Conservation (phyloP, 1,284 basidiomycete species). For the Erythrobasidium hasegawianum region DNA sequence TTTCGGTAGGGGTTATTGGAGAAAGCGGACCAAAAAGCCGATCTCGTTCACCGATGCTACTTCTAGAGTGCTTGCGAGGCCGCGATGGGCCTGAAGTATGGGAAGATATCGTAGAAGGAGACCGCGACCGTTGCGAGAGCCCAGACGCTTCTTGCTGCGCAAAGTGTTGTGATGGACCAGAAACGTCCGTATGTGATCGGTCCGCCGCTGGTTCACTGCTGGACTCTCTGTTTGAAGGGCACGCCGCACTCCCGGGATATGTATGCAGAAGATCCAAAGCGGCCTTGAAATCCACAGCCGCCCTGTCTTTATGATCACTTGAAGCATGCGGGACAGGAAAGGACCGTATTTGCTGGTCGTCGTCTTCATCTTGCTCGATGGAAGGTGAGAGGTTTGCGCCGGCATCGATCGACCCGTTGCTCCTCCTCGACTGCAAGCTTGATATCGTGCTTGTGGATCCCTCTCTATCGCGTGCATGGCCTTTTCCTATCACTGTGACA, state of each 20-base stretch:
- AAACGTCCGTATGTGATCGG: no score
- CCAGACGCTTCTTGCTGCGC: background rate
- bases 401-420: background rate
- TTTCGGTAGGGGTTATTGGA: background rate
- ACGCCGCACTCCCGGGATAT: no score
- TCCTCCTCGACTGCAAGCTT: background rate
- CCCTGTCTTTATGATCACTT: background rate
- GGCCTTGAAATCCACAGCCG: no score
- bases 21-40: slow-evolving; percentile 1
- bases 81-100: background rate
- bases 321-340: slow-evolving; percentile 7
- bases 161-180: background rate
- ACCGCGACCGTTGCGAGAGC: background rate
- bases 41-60: background rate
- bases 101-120: background rate
- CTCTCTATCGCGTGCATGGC: slow-evolving; percentile 17
- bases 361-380: background rate
- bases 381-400: background rate
- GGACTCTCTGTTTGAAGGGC: no score
- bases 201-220: no score
- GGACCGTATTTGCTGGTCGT: background rate
- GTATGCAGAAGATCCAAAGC: no score
- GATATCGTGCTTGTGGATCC: slow-evolving; percentile 19
- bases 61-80: slow-evolving; percentile 15
- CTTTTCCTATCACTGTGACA: slow-evolving; percentile 32